Conservation (phyloP, 2,329 filamentous ascomycete genomes). For the Bisporella sp. region DNA sequence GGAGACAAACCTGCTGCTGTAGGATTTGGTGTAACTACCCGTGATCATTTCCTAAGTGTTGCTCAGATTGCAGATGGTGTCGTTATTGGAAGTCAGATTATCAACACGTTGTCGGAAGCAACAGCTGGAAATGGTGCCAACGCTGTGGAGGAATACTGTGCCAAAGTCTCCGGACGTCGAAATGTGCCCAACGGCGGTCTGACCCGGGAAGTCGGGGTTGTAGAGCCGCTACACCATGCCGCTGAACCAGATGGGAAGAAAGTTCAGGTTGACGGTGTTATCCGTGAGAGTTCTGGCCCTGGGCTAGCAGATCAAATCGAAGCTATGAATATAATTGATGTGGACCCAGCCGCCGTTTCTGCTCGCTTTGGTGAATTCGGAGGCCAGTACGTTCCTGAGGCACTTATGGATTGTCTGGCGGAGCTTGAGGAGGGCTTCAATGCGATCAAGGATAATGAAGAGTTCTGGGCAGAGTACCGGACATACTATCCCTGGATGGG, state of each 20-base stretch:
- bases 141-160: conserved; percentile 80
- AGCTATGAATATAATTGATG: conserved; percentile 50
- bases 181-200: conserved; percentile 26
- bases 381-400: conserved; percentile 95
- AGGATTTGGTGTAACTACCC: conserved; percentile 92
- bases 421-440: conserved; percentile 91
- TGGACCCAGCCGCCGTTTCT: conserved; percentile 53
- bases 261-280: conserved; percentile 62
- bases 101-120: conserved; percentile 70
- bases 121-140: conserved; percentile 58
- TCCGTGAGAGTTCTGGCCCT: conserved; percentile 34
- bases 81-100: conserved; percentile 93
- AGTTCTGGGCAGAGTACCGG: conserved; percentile 95
- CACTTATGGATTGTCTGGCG: conserved; percentile 91
- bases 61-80: conserved; percentile 84
- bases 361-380: conserved; percentile 92
- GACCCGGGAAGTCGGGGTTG: conserved; percentile 61
- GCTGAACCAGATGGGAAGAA: conserved; percentile 50
- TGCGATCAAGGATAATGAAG: conserved; percentile 74
- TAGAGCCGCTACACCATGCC: conserved; percentile 59
- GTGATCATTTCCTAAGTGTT: conserved; percentile 86
- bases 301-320: conserved; percentile 53
- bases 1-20: conserved; percentile 86
- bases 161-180: conserved; percentile 57
- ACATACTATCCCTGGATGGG: conserved; percentile 98